Base-by-base conservation (phyloP, 2,329 filamentous ascomycete genomes). In the Cyphellophora europaea region DNA sequence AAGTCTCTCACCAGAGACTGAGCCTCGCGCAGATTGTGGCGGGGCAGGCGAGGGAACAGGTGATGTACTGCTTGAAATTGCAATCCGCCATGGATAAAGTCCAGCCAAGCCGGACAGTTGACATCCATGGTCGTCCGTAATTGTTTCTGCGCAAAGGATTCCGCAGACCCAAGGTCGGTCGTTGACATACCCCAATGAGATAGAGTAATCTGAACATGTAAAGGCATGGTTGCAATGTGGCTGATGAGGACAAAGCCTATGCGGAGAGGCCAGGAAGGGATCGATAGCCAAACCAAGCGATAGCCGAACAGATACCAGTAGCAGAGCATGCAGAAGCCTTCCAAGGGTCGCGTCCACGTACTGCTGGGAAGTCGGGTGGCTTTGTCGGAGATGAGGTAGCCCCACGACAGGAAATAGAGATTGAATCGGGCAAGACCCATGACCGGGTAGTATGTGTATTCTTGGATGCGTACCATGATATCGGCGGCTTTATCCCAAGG, bases 131-230 rank as follows among this genome's bases (percentile, higher is more conserved):
- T 93, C 1, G 87, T 94, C 47, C 87, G 78, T 29, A 94, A 68
- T 80, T 93, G 91, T 57, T 79, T 82, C 58, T 93, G 86, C 1
- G 87, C 77, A 55, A 94, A 94, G 0, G 83, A 91, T 55, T 94
- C 87, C 33, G 78, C 68, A 2, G 81, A 76, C 0, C 87, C 87
- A 6, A 93, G 68, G 49, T 94, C 84, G 10, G 83, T 72, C 0
- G 87, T 94, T 49, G 83, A 88, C 86, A 93, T 94, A 44, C 83
- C 83, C 58, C 93, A 94, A 58, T 94, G 87, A 2, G 83, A 91
- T 12, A 93, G 72, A 0, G 86, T 91, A 54, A 94, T 93, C 56
- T 94, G 87, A 11, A 88, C 72, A 55, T 94, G 87, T 33, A 94
- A 64, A 3, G 86, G 80, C 58, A 82, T 82, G 6, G 84, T 84